A percentile compares a stretch with the other conserved stretches of the same genome.
Conservation (phyloP, 1,139 yeast genomes). For the Yarrowia galli region DNA sequence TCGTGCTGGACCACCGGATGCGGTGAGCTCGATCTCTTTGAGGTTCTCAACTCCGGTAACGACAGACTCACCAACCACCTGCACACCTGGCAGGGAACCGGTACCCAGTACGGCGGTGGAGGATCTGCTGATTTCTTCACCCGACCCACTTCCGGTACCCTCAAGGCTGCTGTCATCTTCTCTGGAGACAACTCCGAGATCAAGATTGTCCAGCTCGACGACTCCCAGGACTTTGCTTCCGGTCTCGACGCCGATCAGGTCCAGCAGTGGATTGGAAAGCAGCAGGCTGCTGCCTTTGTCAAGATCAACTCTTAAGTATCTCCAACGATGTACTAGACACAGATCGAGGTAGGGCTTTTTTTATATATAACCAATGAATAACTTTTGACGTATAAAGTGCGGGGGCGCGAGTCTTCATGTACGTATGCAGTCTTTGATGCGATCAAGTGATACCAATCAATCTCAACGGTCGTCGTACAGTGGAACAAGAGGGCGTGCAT, state of each 20-base stretch:
- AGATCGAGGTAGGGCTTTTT: constrained; percentile 27
- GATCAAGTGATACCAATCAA: background rate
- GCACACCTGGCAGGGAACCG: constrained; percentile 81
- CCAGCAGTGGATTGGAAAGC: constrained; percentile 37
- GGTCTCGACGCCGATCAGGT: constrained; percentile 44
- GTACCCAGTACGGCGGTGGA: constrained; percentile 63
- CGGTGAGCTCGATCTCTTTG: constrained; percentile 94
- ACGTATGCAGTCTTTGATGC: background rate
- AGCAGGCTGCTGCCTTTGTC: constrained; percentile 39
- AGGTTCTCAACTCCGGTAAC: constrained; percentile 77
- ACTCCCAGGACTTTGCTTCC: constrained; percentile 59
- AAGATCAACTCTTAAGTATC: constrained; percentile 31
- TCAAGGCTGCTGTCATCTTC: constrained; percentile 92
- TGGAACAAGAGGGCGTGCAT: background rate
- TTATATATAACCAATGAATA: constrained; percentile 23
- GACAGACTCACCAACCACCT: constrained; percentile 77
- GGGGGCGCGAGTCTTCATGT: background rate
- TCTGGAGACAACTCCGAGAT: constrained; percentile 60
- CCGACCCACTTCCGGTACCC: constrained; percentile 78
- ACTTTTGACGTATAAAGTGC: constrained; percentile 11
- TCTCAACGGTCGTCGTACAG: background rate
- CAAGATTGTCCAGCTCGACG: constrained; percentile 66
- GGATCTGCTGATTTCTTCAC: constrained; percentile 85
- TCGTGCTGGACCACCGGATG: constrained; percentile 98
- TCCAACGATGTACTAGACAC: background rate